Conservation (phyloP, 306 rosid species). For the Lotus japonicus region DNA sequence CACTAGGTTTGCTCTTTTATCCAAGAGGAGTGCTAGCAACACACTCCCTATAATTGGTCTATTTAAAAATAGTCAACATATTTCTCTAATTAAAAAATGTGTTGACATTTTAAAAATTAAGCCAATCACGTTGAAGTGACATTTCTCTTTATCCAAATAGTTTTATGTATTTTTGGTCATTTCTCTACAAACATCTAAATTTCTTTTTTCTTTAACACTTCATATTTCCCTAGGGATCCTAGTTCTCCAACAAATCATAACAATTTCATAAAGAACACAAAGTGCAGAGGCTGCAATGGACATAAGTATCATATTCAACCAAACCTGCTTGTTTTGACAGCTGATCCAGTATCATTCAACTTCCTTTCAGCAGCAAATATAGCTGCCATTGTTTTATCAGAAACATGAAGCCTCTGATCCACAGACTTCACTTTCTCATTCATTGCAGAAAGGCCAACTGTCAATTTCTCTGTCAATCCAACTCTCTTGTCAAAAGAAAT, state of each 20-base stretch:
- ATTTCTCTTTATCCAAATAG: not conserved
- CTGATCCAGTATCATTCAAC: conserved; percentile 85
- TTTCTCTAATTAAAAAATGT: no score
- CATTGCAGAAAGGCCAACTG: conserved; percentile 74
- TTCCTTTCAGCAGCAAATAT: conserved; percentile 82
- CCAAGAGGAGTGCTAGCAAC: no score
- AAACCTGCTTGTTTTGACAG: conserved; percentile 93
- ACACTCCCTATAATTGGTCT: no score
- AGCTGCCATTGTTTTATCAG: conserved; percentile 93
- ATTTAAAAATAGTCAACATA: no score
- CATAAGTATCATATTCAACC: conserved; percentile 13
- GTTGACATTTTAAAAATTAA: no score
- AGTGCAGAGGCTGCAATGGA: not conserved
- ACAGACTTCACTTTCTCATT: conserved; percentile 89
- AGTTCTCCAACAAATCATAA: not conserved
- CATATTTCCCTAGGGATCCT: not conserved
- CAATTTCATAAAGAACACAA: not conserved
- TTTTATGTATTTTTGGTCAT: not conserved
- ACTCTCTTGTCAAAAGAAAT: conserved; percentile 74
- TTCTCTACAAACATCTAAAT: not conserved
- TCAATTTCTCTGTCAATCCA: conserved; percentile 72
- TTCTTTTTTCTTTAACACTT: not conserved
- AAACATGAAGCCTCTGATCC: conserved; percentile 83
- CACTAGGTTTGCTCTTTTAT: no score
- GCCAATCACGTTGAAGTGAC: no score